These are phyloP conservation scores for Syzygium aqueum DNA, from an alignment of 345 rosid genomes.

Conservation along the genomic window DNA sequence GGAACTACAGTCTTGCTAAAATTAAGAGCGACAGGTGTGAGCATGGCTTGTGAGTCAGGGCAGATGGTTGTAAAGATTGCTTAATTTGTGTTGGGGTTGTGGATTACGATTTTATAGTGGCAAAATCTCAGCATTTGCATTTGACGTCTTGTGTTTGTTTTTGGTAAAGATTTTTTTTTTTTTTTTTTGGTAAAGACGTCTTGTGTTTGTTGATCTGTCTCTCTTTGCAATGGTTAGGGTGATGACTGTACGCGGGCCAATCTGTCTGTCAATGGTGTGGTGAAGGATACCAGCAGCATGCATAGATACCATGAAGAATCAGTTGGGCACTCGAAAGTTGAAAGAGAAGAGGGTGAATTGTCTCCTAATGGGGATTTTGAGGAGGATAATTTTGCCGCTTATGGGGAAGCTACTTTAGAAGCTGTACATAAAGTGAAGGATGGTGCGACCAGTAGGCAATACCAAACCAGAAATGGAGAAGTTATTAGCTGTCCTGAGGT, in stretches of 20 bases:
- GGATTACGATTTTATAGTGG: neutral
- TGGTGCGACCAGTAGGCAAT: constrained; percentile 31
- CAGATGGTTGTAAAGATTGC: neutral
- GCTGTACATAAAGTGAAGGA: constrained; percentile 45
- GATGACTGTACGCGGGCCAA: constrained; percentile 34
- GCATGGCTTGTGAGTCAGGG: neutral
- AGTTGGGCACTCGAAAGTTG: constrained; percentile 46
- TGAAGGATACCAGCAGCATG: constrained; percentile 29
- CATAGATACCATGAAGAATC: constrained; percentile 45
- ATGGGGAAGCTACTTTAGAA: constrained; percentile 57
- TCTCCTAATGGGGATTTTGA: constrained; percentile 93
- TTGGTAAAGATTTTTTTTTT: no score
- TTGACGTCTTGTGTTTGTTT: neutral
- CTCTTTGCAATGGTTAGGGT: constrained; percentile 29
- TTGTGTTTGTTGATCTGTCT: neutral
- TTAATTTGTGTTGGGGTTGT: neutral
- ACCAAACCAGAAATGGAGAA: constrained; percentile 34
- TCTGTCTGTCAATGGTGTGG: constrained; percentile 41
- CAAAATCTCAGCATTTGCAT: neutral
- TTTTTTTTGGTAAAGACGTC: no score
- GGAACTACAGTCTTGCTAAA: neutral
- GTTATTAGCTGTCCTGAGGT: constrained; percentile 39
- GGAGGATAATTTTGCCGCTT: constrained; percentile 76
- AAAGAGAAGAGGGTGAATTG: constrained; percentile 98
- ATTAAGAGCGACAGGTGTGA: neutral